phyloP scores from a whole-genome alignment of 208 protist genomes.

The Leishmania braziliensis region DNA sequence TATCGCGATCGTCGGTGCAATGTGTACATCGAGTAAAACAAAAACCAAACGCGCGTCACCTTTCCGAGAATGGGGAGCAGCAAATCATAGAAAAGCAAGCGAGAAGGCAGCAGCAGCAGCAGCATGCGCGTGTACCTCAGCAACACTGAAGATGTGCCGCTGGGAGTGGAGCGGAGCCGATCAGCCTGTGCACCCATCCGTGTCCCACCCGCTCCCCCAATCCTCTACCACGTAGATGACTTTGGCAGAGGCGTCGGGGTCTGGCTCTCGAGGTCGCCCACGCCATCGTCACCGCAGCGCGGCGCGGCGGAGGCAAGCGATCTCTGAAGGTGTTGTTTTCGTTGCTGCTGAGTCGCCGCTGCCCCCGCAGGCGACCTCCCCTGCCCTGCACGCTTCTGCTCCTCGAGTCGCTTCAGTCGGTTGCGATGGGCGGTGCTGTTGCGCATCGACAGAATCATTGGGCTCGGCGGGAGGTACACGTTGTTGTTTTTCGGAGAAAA shows the following conservation, averaged over 20 bases:
- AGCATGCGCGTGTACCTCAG: not conserved
- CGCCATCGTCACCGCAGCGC: slow-evolving; percentile 4
- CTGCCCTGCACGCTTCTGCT: slow-evolving; percentile 14
- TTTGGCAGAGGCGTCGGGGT: slow-evolving; percentile 5
- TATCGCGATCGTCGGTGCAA: not conserved
- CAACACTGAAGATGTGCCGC: not conserved
- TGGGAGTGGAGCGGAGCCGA: not conserved
- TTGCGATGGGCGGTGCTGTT: slow-evolving; percentile 56
- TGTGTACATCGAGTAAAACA: not conserved
- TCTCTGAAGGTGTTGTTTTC: not conserved
- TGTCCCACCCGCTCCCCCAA: not conserved
- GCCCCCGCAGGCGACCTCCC: not conserved
- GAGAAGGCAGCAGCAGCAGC: not conserved
- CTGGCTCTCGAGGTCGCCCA: slow-evolving; percentile 8
- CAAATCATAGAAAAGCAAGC: slow-evolving; percentile 12
- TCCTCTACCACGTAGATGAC: slow-evolving; percentile 17
- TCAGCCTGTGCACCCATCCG: not conserved
- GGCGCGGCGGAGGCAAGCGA: not conserved
- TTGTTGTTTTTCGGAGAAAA: slow-evolving; percentile 42
- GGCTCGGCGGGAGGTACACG: slow-evolving; percentile 76
- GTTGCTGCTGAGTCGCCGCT: not conserved
- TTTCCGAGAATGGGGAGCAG: not conserved
- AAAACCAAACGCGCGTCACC: not conserved
- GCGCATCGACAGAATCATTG: slow-evolving; percentile 88
- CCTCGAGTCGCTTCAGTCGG: slow-evolving; percentile 33